Base-by-base conservation (phyloP, 2,329 filamentous ascomycete species). In the Aspergillus tamarii region DNA sequence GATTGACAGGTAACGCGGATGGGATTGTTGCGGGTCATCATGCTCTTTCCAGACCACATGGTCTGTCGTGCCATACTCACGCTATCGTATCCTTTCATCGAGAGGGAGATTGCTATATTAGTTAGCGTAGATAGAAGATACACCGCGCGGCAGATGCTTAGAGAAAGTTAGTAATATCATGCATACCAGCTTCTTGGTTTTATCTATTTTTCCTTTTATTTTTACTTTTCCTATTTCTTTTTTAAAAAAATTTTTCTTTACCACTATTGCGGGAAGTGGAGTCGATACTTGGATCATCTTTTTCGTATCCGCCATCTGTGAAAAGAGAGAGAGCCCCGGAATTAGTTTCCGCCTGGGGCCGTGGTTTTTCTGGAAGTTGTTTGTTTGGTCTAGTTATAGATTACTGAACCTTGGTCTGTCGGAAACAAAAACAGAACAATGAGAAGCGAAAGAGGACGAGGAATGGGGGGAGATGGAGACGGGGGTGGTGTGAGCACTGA, bases 201-300 rank as follows among this genome's bases (percentile, higher is more conserved):
- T 10, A 32, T 10, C 9, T 32, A 11, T 32, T 32, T 32, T 32
- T 32, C 10, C 9, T 16, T 12, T 28, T 45, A 3, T 10, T 11
- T 4, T 8, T 7, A 3, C 12, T 23, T 12, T 19, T 5, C 14
- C 14, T 26, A 12, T 6, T 26, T 14, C 4, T 21, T 55, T 39
- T 55, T n/a, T n/a, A n/a, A n/a, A n/a, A n/a, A n/a, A n/a, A n/a
- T n/a, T n/a, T n/a, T n/a, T n/a, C n/a, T 39, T 39, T 21, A 6
- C 11, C 5, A 26, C 34, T 32, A 23, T 55, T 41, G 61, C 61
- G 61, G 61, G 61, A 63, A 63, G 61, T 63, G 61, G 61, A 63
- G 61, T 45, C 36, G 12, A 63, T 39, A 43, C 36, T 39, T 62
- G 39, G 30, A 36, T 57, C 32, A 36, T 57, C 45, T n/a, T 26